Percentiles rank a stretch among this genome's conserved stretches.
Conservation (phyloP, 768 basidiomycete species). For the Cystobasidium tubakii region DNA sequence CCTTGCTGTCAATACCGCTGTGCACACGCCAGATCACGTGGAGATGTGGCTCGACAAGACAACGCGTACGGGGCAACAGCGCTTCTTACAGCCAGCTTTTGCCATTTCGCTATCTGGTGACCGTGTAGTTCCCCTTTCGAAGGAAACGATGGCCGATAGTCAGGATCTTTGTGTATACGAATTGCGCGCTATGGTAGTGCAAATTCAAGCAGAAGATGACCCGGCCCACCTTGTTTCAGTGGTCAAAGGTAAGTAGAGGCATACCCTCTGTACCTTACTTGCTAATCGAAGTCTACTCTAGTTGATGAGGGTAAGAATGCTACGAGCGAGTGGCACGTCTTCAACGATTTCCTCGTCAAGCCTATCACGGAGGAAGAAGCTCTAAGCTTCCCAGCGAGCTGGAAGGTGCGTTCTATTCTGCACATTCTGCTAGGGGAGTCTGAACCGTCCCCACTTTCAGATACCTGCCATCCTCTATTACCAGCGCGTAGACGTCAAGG, state of each 20-base stretch:
- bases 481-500: slow-evolving; percentile 63
- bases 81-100: slow-evolving; percentile 59
- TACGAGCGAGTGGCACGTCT: slow-evolving; percentile 70
- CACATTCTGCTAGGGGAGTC: neutral
- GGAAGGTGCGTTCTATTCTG: slow-evolving; percentile 66
- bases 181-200: slow-evolving; percentile 69
- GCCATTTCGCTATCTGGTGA: slow-evolving; percentile 35
- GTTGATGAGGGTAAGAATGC: slow-evolving; percentile 61
- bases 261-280: neutral
- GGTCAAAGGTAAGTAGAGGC: slow-evolving; percentile 55
- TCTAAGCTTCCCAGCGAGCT: slow-evolving; percentile 73
- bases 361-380: slow-evolving; percentile 82
- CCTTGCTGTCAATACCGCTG: slow-evolving; percentile 76
- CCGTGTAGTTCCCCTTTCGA: slow-evolving; percentile 52
- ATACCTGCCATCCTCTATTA: slow-evolving; percentile 83
- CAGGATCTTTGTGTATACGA: slow-evolving; percentile 59
- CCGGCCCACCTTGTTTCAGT: slow-evolving; percentile 81
- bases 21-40: slow-evolving; percentile 67
- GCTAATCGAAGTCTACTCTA: slow-evolving; percentile 46
- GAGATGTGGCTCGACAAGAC: slow-evolving; percentile 68
- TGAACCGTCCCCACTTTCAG: slow-evolving; percentile 51
- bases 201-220: slow-evolving; percentile 66
- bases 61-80: slow-evolving; percentile 38
- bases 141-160: slow-evolving; percentile 58
- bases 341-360: slow-evolving; percentile 90